A percentile compares a stretch with the other conserved stretches of the same genome.
Conservation (phyloP, 1,139 yeast genomes). For the Pichia kudriavzevii region DNA sequence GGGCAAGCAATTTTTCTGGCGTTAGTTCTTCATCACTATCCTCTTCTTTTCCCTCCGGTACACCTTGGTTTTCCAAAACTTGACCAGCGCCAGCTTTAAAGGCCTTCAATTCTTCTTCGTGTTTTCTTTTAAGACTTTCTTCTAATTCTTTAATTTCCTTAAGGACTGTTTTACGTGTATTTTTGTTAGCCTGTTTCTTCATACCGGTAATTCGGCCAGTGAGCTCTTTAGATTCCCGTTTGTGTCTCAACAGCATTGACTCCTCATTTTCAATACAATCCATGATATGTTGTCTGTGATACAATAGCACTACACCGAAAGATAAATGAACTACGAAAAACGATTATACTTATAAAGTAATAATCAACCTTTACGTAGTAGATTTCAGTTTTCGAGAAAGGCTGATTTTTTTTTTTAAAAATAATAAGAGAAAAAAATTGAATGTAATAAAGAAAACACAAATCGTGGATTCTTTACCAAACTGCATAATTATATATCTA, state of each 20-base stretch:
- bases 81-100: slow-evolving; percentile 12
- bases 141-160: slow-evolving; percentile 56
- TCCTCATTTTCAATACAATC: slow-evolving; percentile 36
- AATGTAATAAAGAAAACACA: no score
- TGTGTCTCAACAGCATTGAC: slow-evolving; percentile 53
- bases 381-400: no score
- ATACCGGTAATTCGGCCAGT: slow-evolving; percentile 61
- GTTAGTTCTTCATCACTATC: slow-evolving; percentile 42
- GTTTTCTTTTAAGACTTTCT: slow-evolving; percentile 44
- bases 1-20: slow-evolving; percentile 59
- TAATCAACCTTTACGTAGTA: no score
- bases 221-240: slow-evolving; percentile 61
- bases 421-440: no score
- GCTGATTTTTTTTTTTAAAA: no score
- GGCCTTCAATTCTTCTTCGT: slow-evolving; percentile 40
- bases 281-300: no score
- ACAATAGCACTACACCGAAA: no score
- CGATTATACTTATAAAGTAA: no score
- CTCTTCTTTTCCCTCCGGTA: slow-evolving; percentile 16
- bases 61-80: slow-evolving; percentile 18
- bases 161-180: slow-evolving; percentile 55
- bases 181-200: slow-evolving; percentile 78
- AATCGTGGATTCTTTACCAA: no score
- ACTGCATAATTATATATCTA: no score
- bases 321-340: no score